Base-by-base conservation (phyloP, 139 green algal genomes). In the Choricystis sp. region DNA sequence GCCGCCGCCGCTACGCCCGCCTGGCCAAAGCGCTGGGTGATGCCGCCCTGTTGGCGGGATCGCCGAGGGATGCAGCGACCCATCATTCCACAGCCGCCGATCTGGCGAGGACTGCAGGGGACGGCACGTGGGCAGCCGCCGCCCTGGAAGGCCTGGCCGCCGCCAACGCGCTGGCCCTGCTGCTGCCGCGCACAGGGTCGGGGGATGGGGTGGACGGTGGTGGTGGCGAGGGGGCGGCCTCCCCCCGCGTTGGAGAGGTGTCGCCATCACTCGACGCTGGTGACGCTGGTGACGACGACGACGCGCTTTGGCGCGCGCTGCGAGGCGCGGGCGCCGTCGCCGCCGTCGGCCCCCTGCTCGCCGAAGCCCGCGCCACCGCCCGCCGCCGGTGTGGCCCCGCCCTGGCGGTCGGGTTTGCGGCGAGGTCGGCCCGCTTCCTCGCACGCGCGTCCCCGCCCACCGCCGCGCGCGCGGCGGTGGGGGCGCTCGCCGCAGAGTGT, bases 21-120 rank as follows among this genome's bases (percentile, higher is more conserved):
- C 72, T 94, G 55, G 76, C 85, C 60, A 95, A 95, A 69, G 66
- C 70, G 0, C 86, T 92, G 71, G 88, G 86, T 0, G 88, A 95
- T 67, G 70, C 83, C 67, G 82, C 74, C 61, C 72, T 95, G 58
- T 68, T 95, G 59, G 77, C 81, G 4, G 88, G 86, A 2, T 86
- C 79, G 0, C 80, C 88, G 0, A 26, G 66, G 14, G 88, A 95
- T 59, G 0, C 66, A 26, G 58, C 65, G 49, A 75, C 85, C 26
- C 80, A 94, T 67, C 91, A 89, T 66, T 31, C 56, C 52, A 71
- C 65, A 40, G 79, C 76, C 22, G 63, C 66, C 24, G 79, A 86
- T 30, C 68, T 87, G 61, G 69, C 57, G 20, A 61, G 66, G 0
- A 56, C 56, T 3, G 62, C 66, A 23, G 64, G 64, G 19, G 81